Evolutionary conservation across 768 basidiomycete species (phyloP).

Genomic region (Ramaria sp.): DNA sequence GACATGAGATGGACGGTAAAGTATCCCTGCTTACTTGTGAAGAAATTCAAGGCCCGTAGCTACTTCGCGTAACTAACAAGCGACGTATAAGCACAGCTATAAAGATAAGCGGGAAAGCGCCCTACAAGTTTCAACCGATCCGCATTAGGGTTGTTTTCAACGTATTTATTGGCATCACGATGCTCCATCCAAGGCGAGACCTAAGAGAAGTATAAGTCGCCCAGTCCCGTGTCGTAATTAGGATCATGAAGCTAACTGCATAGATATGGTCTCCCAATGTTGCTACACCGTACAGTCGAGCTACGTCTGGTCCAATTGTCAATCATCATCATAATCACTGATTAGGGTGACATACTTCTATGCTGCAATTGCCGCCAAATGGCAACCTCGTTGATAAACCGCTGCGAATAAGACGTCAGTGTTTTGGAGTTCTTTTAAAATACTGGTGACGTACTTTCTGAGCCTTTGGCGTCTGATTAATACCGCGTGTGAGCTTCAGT

Average conservation of each 20-base stretch:
- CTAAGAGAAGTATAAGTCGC: conserved; percentile 15
- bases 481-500: conserved; percentile 26
- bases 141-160: conserved; percentile 20
- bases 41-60: conserved; percentile 23
- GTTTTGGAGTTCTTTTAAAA: not conserved
- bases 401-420: conserved; percentile 18
- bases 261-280: conserved; percentile 24
- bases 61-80: conserved; percentile 21
- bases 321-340: not conserved
- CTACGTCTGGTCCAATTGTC: conserved; percentile 20
- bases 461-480: conserved; percentile 24
- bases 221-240: not conserved
- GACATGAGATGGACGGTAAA: not conserved
- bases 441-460: conserved; percentile 20
- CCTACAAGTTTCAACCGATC: conserved; percentile 26
- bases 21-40: conserved; percentile 3
- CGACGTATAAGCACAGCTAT: not conserved
- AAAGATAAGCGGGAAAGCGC: not conserved
- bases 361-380: conserved; percentile 34
- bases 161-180: conserved; percentile 28
- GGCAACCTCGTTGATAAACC: conserved; percentile 32
- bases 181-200: conserved; percentile 39
- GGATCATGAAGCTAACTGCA: conserved; percentile 18
- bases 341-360: not conserved
- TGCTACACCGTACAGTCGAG: conserved; percentile 28